These are phyloP conservation scores for Climacium dendroides DNA, from an alignment of 225 moss, liverwort and hornwort species.

Conservation along the genomic window DNA sequence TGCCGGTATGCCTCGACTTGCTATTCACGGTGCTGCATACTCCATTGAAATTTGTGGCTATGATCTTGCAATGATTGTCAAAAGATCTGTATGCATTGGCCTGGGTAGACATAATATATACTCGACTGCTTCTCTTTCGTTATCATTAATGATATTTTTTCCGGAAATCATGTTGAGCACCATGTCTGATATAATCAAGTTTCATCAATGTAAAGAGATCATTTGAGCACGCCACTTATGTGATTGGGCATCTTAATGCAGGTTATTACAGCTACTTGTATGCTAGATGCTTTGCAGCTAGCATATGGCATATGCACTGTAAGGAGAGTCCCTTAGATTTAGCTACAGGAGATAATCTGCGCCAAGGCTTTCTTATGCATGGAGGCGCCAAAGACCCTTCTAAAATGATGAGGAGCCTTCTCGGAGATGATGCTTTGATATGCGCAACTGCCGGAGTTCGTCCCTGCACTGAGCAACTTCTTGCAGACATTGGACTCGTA, in stretches of 20 bases:
- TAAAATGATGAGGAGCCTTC: conserved; percentile 65
- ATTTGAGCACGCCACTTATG: background rate
- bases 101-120: background rate
- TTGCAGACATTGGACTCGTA: conserved; percentile 63
- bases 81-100: background rate
- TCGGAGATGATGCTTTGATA: conserved; percentile 69
- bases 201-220: background rate
- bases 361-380: conserved; percentile 73
- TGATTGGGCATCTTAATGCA: conserved; percentile 12
- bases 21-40: background rate
- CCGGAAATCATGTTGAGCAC: background rate
- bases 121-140: background rate
- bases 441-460: conserved; percentile 62
- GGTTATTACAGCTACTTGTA: conserved; percentile 99
- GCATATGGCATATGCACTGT: conserved; percentile 92
- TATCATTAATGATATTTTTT: background rate
- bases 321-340: conserved; percentile 54
- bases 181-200: background rate
- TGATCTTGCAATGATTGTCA: background rate
- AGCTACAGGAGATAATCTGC: conserved; percentile 65
- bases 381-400: conserved; percentile 93
- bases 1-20: conserved; percentile 44
- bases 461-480: conserved; percentile 79
- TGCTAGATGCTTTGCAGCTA: conserved; percentile 88
- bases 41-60: background rate